These are phyloP conservation scores for Westerdykella sp. DNA, from an alignment of 2,329 filamentous ascomycete genomes.

Conservation along the genomic window DNA sequence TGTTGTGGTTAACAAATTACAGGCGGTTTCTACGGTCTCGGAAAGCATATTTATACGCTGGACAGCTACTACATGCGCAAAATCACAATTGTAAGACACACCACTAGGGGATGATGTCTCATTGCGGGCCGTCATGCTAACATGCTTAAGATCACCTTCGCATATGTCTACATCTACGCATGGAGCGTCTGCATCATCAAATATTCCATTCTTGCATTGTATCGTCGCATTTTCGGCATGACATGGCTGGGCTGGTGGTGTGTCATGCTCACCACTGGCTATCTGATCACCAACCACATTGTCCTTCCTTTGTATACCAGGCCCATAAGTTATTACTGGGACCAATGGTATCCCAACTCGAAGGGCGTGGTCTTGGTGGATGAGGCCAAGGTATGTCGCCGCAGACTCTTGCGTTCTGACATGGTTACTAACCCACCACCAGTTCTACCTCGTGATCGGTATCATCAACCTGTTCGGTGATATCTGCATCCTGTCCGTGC, in stretches of 20 bases:
- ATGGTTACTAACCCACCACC: neutral
- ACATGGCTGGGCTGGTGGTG: conserved; percentile 19
- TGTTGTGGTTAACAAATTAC: neutral
- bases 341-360: conserved; percentile 13
- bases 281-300: conserved; percentile 16
- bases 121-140: neutral
- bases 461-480: conserved; percentile 23
- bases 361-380: conserved; percentile 13
- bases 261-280: conserved; percentile 12
- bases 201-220: conserved; percentile 21
- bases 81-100: conserved; percentile 15
- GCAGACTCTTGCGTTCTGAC: too few species aligned
- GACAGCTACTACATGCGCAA: conserved; percentile 18
- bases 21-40: conserved; percentile 20
- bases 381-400: conserved; percentile 14
- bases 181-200: conserved; percentile 24
- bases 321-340: conserved; percentile 17
- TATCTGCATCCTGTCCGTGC: conserved; percentile 12
- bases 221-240: conserved; percentile 22
- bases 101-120: too few species aligned
- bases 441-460: conserved; percentile 21
- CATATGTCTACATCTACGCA: conserved; percentile 21
- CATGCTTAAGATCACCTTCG: conserved; percentile 17
- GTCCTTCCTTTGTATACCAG: conserved; percentile 15
- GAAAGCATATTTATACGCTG: conserved; percentile 22